These are phyloP conservation scores for Aureobasidium musti DNA, from an alignment of 2,329 filamentous ascomycete genomes.

Conservation along the genomic window DNA sequence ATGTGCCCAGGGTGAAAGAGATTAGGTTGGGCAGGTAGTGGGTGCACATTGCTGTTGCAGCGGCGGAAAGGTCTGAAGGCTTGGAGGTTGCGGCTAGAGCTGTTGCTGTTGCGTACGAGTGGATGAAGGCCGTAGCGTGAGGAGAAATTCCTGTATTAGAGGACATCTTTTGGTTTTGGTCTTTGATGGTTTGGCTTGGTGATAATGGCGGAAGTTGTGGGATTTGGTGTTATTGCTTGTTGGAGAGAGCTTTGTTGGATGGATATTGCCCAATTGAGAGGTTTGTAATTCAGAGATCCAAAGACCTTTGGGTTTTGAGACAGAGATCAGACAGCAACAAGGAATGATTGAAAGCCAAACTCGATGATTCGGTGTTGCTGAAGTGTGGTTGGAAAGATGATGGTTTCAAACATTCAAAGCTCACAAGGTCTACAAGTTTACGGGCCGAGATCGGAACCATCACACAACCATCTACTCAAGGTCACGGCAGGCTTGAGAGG, in stretches of 20 bases:
- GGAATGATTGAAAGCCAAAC: too few species aligned
- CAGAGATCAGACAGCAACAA: too few species aligned
- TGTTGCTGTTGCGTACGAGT: conserved; percentile 15
- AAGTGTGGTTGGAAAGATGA: neutral
- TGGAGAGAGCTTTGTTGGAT: too few species aligned
- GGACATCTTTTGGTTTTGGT: conserved; percentile 15
- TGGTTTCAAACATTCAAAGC: neutral
- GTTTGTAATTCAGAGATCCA: too few species aligned
- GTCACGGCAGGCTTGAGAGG: too few species aligned
- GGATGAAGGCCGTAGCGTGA: neutral
- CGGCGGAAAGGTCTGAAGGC: conserved; percentile 36
- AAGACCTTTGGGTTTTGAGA: too few species aligned
- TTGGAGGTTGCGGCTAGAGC: neutral
- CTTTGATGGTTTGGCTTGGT: neutral
- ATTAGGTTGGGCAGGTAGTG: conserved; percentile 27
- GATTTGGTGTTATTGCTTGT: too few species aligned
- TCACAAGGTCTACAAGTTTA: too few species aligned
- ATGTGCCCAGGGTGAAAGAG: conserved; percentile 22
- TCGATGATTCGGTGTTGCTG: too few species aligned
- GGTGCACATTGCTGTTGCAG: conserved; percentile 14
- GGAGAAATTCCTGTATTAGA: conserved; percentile 6
- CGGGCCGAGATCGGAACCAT: too few species aligned
- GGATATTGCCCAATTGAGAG: too few species aligned
- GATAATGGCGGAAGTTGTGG: neutral
- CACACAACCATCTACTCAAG: too few species aligned